Evolutionary conservation across 1,284 basidiomycete genomes (phyloP), one percentile per base, ranked within the genome.

Genomic region (Spongiforma sp.): DNA sequence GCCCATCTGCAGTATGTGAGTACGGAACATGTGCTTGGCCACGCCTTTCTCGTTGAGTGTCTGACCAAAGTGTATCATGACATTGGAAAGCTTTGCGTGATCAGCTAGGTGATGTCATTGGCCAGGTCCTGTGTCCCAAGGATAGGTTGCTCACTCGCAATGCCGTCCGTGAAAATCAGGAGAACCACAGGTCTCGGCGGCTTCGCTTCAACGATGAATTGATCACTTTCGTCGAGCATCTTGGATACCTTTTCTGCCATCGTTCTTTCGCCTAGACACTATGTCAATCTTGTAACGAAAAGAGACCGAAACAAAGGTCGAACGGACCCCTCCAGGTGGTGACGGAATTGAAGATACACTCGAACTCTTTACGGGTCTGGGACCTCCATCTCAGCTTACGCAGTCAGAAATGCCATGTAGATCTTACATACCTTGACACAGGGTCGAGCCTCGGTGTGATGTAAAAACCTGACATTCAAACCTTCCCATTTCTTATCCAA

Each of bases 1-100:
- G 3, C 71, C 71, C 69, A 73, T 71, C 59, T 73, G 74, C 43
- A 73, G 28, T 11, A 75, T 43, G 34, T 73, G 69, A 21, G 76
- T 68, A 2, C 67, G 67, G 67, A 74, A 73, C 71, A 73, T 65
- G 39, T 73, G 53, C 8, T 57, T 24, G 15, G 60, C 48, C 4
- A 76, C 48, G 6, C 36, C 4, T 60, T 59, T 55, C 21, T 12
- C 43, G 17, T 71, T 37, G 15, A 73, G 63, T 15, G 43, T 61
- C 26, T 63, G 65, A 54, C 59, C 65, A 41, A 70, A 62, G 30
- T 15, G n/a, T 34, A 58, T 32, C 19, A 73, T 62, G 41, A 36
- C 58, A 9, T 75, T 36, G n/a, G 62, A 5, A 14, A 75, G 62
- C 14, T 65, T 50, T 61, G 65, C 12, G 60, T 19, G 9, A 33